Base-by-base conservation (phyloP, 2,329 filamentous ascomycete species). In the Trichoderma pleuroti region DNA sequence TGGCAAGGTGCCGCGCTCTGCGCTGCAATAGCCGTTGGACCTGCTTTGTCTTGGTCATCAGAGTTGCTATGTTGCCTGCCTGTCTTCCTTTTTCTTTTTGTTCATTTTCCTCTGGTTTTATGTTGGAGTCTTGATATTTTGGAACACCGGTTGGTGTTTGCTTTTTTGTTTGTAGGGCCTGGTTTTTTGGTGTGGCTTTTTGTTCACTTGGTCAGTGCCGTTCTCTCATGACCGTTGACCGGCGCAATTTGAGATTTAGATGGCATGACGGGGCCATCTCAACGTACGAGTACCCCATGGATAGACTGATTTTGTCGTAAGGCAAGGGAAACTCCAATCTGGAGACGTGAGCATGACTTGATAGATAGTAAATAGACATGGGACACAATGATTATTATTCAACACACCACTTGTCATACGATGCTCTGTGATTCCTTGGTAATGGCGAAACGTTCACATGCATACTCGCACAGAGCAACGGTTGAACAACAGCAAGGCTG, bases 231-330 rank as follows among this genome's bases (percentile, higher is more conserved):
- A 42, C 36, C 24, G 30, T 36, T 36, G 9, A n/a, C 39, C 21
- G n/a, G 56, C 66, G 66, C 56, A 49, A 24, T 26, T 49, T n/a
- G 54, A 49, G 39, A 30, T 34, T 34, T 46, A 28, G 30, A 60
- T 52, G 39, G 21, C 30, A 49, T 56, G 56, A 42, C 11, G 30
- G 42, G 36, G 36, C 56, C 39, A 56, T 39, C 28, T 61, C 66
- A 1, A 61, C 30, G 28, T 26, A 28, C 11, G 42, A 28, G 16
- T 42, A 49, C 21, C 21, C 21, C 24, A 28, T 1, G 21, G n/a
- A 61, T 68, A 68, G 66, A 68, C 39, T 61, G 66, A 39, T 52
- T 52, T 34, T 59, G 66, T 34, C 66, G 56, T 68, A 68, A 68
- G 66, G 28, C 66, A 34, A 68, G 42, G 64, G 46, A 49, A 52